Conservation (phyloP, 306 rosid species). For the Astragalus glycyphyllos region DNA sequence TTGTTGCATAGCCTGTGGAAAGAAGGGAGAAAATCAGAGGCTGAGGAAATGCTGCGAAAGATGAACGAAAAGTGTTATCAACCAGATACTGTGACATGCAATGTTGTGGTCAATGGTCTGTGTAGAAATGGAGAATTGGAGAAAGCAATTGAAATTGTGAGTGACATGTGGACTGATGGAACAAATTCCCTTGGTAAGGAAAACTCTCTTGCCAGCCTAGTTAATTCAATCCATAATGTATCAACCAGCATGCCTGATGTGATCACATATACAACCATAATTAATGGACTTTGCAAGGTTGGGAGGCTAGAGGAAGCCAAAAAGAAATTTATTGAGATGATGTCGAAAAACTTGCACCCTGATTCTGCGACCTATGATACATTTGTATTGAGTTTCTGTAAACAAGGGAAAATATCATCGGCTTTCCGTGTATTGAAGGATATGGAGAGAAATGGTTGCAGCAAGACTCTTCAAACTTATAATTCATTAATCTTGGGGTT, state of each 20-base stretch:
- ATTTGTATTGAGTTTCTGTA: conserved; percentile 72
- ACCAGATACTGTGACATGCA: conserved; percentile 83
- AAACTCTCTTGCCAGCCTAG: conserved; percentile 64
- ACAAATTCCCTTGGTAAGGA: conserved; percentile 68
- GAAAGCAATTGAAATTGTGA: conserved; percentile 76
- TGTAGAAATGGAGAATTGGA: conserved; percentile 84
- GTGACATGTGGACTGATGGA: conserved; percentile 88
- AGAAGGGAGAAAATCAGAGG: conserved; percentile 80
- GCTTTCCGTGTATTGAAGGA: conserved; percentile 94
- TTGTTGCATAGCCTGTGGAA: conserved; percentile 91
- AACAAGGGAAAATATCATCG: conserved; percentile 83
- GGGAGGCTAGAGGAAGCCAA: conserved; percentile 93
- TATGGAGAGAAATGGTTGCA: conserved; percentile 94
- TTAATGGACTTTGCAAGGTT: conserved; percentile 76
- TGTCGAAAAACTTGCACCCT: conserved; percentile 69
- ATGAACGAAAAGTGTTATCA: conserved; percentile 78
- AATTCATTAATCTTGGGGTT: conserved; percentile 84
- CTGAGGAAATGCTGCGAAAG: conserved; percentile 76
- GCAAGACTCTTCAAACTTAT: conserved; percentile 86
- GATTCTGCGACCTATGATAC: conserved; percentile 76
- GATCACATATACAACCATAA: conserved; percentile 76
- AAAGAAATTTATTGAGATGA: conserved; percentile 82
- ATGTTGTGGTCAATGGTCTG: conserved; percentile 80
- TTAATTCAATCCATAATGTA: conserved; percentile 57
- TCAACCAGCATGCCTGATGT: conserved; percentile 73